phyloP scores from a whole-genome alignment of 768 basidiomycete species.

The Termitomyces titanicus region DNA sequence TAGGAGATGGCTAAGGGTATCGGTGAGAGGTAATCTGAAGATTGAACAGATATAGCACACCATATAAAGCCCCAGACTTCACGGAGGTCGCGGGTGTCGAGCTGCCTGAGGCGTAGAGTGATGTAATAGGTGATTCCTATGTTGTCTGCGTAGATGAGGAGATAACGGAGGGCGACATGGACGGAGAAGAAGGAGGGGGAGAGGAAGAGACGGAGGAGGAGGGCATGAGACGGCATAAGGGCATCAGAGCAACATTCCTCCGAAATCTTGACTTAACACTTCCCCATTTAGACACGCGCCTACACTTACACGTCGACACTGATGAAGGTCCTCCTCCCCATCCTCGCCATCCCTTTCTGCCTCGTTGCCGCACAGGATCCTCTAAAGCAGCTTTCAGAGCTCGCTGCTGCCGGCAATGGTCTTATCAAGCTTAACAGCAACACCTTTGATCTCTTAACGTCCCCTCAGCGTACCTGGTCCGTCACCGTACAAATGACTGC shows the following conservation, averaged over 20 bases:
- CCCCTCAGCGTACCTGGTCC: conserved; percentile 80
- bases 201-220: conserved; percentile 88
- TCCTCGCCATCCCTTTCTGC: conserved; percentile 27
- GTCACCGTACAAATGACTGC: conserved; percentile 90
- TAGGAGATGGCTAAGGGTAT: conserved; percentile 74
- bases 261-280: conserved; percentile 9
- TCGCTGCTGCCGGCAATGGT: conserved; percentile 73
- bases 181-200: conserved; percentile 92
- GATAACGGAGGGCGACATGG: conserved; percentile 88
- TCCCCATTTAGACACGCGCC: conserved; percentile 18
- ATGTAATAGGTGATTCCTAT: conserved; percentile 92
- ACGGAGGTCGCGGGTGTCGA: conserved; percentile 67
- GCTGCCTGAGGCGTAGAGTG: conserved; percentile 65
- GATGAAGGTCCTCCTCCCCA: conserved; percentile 24
- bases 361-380: conserved; percentile 28
- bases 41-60: conserved; percentile 33
- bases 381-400: conserved; percentile 59
- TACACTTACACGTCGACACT: conserved; percentile 26
- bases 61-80: conserved; percentile 92
- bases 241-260: background rate
- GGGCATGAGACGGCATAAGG: conserved; percentile 70
- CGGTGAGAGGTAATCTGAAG: conserved; percentile 8
- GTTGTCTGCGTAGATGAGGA: conserved; percentile 78
- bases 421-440: conserved; percentile 76
- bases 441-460: conserved; percentile 74